Base-by-base conservation (phyloP, 2,329 filamentous ascomycete genomes). In the Penicillium janthinellum region DNA sequence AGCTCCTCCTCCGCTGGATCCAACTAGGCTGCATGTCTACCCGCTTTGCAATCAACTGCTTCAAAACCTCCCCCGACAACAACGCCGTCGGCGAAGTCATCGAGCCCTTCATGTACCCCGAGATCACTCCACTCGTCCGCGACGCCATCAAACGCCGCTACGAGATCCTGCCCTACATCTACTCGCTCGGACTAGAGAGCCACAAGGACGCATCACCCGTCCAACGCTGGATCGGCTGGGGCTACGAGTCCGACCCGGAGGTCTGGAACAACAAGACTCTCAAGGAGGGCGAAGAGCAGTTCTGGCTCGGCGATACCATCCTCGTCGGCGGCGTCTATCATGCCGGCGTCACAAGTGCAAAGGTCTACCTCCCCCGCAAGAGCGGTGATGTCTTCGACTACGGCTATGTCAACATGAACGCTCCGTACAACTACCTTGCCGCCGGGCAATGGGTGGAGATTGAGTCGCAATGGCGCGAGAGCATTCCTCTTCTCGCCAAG, bases 1-100 rank as follows among this genome's bases (percentile, higher is more conserved):
- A 91, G 67, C 81, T 90, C 2, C 81, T 91, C 0, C 83, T 91
- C 2, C 85, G 89, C 34, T 92, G 89, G 89, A 81, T 91, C 12
- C 89, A 91, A 69, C 81, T 90, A 1, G 89, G 88, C 5, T 84
- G 87, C 60, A 84, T 90, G 75, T 88, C 87, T 1, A 83, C 86
- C 0, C 85, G 89, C 0, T 91, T 91, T 67, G 87, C 89, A 11
- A 91, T 91, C 78, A 91, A 91, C 74, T 91, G 89, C 74, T 91
- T 88, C 83, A 91, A 91, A 77, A 91, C 89, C 0, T 84, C 83
- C 0, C 82, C 84, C 0, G 78, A 83, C 0, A 86, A 91, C 73
- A 90, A 87, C 67, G 79, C 80, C 0, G 81, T 90, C 25, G 89
- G 89, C 7, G 88, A 90, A 38, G 88, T 91, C 0, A 91, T 91